Base-by-base conservation (phyloP, 2,329 filamentous ascomycete species). In the Ceratocystis papillata region DNA sequence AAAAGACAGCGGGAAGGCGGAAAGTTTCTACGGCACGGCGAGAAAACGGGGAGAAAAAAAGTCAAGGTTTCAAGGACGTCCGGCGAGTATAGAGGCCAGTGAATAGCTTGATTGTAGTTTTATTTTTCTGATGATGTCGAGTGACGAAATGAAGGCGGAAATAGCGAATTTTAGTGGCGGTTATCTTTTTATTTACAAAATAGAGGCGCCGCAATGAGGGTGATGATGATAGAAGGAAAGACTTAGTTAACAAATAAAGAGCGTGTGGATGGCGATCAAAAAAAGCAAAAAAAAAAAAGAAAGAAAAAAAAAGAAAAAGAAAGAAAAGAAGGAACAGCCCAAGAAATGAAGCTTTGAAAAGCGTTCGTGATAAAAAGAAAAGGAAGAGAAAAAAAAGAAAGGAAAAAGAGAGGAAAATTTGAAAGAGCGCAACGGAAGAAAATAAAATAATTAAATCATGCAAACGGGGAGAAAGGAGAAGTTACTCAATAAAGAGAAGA, bases 181-280 rank as follows among this genome's bases (percentile, higher is more conserved):
- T 15, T 41, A 53, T 53, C 4, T 28, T 28, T 5, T 8, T 53
- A 53, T 53, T 53, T 53, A 53, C 48, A 50, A 57, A 28, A 20
- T 8, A 33, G 28, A 20, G 12, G 28, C 55, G 48, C 48, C n/a
- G n/a, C 17, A n/a, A 6, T 10, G 55, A 8, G 22, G 22, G 25
- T 59, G 53, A 33, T 17, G 55, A 59, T 37, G 12, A 59, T 59
- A 15, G 55, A 59, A 59, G 3, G 55, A 59, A 59, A 59, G 55
- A 59, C 55, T 59, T 12, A 28, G 28, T n/a, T n/a, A 25, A n/a
- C 17, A 59, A 22, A 17, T 57, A 59, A 59, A 30, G 55, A 59
- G 55, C 55, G 55, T 59, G 55, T 37, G 15, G 55, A 8, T 30
- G 28, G n/a, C 53, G 33, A 72, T 70, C 33, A 65, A 69, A 65